phyloP scores from a whole-genome alignment of 345 rosid species.

The Dipteronia dyeriana region DNA sequence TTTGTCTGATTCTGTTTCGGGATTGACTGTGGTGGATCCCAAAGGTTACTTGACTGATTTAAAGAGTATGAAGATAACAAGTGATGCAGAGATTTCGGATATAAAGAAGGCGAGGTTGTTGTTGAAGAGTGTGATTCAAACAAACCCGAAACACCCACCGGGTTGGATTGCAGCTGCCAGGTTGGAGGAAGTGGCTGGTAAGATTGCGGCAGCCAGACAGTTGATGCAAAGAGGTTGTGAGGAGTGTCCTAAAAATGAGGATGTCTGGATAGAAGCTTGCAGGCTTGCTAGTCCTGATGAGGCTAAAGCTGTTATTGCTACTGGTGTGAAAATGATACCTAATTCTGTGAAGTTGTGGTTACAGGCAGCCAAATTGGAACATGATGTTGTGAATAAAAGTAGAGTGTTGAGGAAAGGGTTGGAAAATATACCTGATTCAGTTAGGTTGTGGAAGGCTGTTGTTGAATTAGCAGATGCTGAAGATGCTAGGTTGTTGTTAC shows the following conservation, averaged over 20 bases:
- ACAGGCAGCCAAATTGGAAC: slow-evolving; percentile 86
- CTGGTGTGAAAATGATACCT: slow-evolving; percentile 79
- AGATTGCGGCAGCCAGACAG: slow-evolving; percentile 77
- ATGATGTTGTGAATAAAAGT: slow-evolving; percentile 67
- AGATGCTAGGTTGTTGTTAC: slow-evolving; percentile 75
- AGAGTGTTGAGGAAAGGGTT: slow-evolving; percentile 85
- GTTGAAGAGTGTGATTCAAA: slow-evolving; percentile 83
- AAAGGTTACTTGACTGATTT: slow-evolving; percentile 89
- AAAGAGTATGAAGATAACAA: slow-evolving; percentile 93
- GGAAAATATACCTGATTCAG: slow-evolving; percentile 84
- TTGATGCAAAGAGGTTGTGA: slow-evolving; percentile 86
- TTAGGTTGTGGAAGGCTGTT: slow-evolving; percentile 94
- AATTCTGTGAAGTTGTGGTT: slow-evolving; percentile 89
- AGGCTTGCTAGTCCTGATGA: slow-evolving; percentile 84
- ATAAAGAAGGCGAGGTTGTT: slow-evolving; percentile 88
- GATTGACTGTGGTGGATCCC: slow-evolving; percentile 91
- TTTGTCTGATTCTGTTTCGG: slow-evolving; percentile 81
- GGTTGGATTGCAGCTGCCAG: slow-evolving; percentile 98
- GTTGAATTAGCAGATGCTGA: slow-evolving; percentile 79
- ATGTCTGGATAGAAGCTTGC: slow-evolving; percentile 96
- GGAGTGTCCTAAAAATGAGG: slow-evolving; percentile 90
- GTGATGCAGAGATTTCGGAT: slow-evolving; percentile 95
- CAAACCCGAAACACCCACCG: slow-evolving; percentile 91
- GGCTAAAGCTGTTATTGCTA: slow-evolving; percentile 89
- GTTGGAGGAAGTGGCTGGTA: slow-evolving; percentile 96